These are phyloP conservation scores for Colletotrichum sp. DNA, from an alignment of 2,329 filamentous ascomycete genomes.

Conservation along the genomic window DNA sequence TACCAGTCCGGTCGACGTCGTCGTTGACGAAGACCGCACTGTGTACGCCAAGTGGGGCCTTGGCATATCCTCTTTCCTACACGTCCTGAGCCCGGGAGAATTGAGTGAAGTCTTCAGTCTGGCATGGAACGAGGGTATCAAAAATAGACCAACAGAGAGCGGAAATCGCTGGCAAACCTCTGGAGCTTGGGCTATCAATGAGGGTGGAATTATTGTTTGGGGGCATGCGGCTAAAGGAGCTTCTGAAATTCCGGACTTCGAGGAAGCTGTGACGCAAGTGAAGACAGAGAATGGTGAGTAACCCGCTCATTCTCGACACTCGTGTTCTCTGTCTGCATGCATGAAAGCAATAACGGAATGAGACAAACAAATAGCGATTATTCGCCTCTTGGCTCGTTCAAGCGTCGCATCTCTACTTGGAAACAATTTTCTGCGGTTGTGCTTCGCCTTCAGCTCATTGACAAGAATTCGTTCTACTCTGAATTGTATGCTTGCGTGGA, in stretches of 20 bases:
- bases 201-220: not conserved
- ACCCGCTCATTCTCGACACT: not conserved
- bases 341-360: not conserved
- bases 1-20: conserved; percentile 47
- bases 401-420: not conserved
- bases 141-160: conserved; percentile 68
- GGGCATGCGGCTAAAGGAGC: not conserved
- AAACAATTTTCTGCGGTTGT: not conserved
- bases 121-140: conserved; percentile 67
- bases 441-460: not conserved
- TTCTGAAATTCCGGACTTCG: conserved; percentile 4
- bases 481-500: no score
- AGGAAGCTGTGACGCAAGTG: not conserved
- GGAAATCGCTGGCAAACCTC: conserved; percentile 72
- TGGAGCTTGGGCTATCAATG: conserved; percentile 61
- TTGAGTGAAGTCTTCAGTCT: conserved; percentile 63
- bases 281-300: not conserved
- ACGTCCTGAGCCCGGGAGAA: conserved; percentile 64
- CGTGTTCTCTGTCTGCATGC: not conserved
- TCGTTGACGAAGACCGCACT: conserved; percentile 65
- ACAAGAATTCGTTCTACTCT: not conserved
- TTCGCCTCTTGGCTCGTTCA: not conserved
- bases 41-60: conserved; percentile 71
- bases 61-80: conserved; percentile 63
- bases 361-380: not conserved